Evolutionary conservation across 352 stramenopile species (phyloP), one percentile per base, ranked within the genome.

Genomic region (Globisporangium nagaii): DNA sequence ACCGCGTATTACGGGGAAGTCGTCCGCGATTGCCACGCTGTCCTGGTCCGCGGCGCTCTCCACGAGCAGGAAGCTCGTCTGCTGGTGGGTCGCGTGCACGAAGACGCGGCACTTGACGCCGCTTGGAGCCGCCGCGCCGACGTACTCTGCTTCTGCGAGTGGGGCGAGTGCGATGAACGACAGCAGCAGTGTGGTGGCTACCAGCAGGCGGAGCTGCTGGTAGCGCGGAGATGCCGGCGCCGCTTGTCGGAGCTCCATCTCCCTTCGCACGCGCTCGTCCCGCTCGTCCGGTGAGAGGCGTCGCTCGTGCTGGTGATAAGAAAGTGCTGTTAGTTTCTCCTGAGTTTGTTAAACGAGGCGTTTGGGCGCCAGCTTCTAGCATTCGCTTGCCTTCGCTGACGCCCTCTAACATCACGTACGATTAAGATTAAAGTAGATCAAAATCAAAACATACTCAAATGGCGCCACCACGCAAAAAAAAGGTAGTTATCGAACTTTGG

Each of bases 41-140:
- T 85, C 74, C 36, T 65, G 71, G 24, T 81, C 72, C 35, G 63
- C 77, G 11, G 66, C 65, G 53, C 74, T 83, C 48, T 79, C 68
- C 45, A 88, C 49, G 32, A 84, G 65, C 51, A 83, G 41, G 41
- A 85, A 75, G 15, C 75, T 73, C 53, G 65, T 85, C 24, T 59
- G 47, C 25, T 58, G 61, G 12, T 53, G 24, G 0, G 58, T 62
- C 5, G 72, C 65, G 27, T 80, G 71, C 1, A 86, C 54, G 35
- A 89, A 84, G 44, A 89, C 65, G 24, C 79, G 71, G 54, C 79
- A 89, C 37, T 70, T 65, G 11, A 66, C 56, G 9, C 60, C 61
- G 5, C 68, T 66, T 1, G 59, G 27, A 11, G 53, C 44, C 20
- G 53, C 17, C n/a, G 40, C 34, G 10, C 58, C 54, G 13, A 61